A percentile compares a stretch with the other conserved stretches of the same genome.
Evolutionary conservation across 805 yeast genomes (phyloP).

Genomic region (Barnettozyma californica): DNA sequence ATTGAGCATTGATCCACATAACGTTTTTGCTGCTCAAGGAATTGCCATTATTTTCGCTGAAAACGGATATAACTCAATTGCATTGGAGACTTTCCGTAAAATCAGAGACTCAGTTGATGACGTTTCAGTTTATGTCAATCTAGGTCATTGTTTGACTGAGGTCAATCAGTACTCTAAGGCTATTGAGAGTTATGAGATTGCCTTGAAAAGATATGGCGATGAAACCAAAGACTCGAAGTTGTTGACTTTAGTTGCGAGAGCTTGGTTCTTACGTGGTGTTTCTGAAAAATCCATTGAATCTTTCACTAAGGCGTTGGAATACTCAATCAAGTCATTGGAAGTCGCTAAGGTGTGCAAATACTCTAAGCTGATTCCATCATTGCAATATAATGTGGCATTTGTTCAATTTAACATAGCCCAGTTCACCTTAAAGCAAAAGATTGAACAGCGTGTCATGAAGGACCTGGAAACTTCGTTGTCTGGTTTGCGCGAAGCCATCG

Average conservation of each 20-base stretch:
- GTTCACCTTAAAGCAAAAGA: slow-evolving; percentile 56
- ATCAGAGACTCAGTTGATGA: slow-evolving; percentile 87
- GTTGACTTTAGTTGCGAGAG: slow-evolving; percentile 72
- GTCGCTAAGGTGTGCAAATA: slow-evolving; percentile 27
- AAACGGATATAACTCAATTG: slow-evolving; percentile 64
- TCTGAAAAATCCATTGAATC: slow-evolving; percentile 60
- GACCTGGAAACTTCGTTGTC: slow-evolving; percentile 53
- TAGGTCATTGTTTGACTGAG: slow-evolving; percentile 84
- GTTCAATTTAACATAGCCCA: slow-evolving; percentile 86
- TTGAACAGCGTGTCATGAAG: slow-evolving; percentile 52
- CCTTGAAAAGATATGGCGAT: slow-evolving; percentile 56
- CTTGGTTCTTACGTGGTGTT: slow-evolving; percentile 79
- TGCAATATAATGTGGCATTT: slow-evolving; percentile 76
- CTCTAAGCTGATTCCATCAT: slow-evolving; percentile 37
- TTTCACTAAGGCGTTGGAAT: slow-evolving; percentile 56
- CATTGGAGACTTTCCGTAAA: slow-evolving; percentile 82
- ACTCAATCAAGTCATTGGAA: slow-evolving; percentile 51
- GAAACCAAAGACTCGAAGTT: slow-evolving; percentile 61
- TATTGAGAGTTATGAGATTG: slow-evolving; percentile 82
- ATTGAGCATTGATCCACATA: slow-evolving; percentile 71
- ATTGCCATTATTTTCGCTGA: slow-evolving; percentile 91
- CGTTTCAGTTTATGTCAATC: slow-evolving; percentile 73
- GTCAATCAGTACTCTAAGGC: slow-evolving; percentile 80
- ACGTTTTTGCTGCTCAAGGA: slow-evolving; percentile 97
- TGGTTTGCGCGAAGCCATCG: slow-evolving; percentile 60